Conservation (phyloP, 805 yeast genomes). For the Suhomyces kilbournensis region DNA sequence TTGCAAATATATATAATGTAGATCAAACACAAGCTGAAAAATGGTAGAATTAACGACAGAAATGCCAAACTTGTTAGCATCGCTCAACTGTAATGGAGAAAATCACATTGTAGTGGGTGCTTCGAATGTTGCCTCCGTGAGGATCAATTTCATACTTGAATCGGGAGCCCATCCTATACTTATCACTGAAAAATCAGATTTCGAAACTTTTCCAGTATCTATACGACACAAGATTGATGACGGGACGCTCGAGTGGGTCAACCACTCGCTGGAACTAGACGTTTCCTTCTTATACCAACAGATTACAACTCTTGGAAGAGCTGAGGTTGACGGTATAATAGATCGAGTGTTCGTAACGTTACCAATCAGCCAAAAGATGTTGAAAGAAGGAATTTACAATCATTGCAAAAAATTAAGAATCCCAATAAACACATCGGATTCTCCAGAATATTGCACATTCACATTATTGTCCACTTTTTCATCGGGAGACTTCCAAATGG, state of each 20-base stretch:
- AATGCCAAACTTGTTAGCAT: constrained; percentile 31
- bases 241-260: constrained; percentile 24
- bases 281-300: constrained; percentile 27
- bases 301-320: constrained; percentile 57
- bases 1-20: not conserved
- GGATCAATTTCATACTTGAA: constrained; percentile 48
- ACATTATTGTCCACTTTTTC: constrained; percentile 67
- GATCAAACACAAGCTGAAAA: not conserved
- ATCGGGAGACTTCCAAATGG: constrained; percentile 75
- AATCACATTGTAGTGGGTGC: constrained; percentile 58
- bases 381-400: constrained; percentile 42
- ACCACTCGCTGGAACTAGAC: constrained; percentile 24
- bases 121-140: constrained; percentile 41
- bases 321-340: constrained; percentile 58
- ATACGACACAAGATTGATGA: constrained; percentile 22
- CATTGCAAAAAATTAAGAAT: constrained; percentile 63
- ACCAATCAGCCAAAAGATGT: constrained; percentile 21
- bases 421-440: constrained; percentile 79
- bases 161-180: constrained; percentile 56
- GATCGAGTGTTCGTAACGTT: constrained; percentile 73
- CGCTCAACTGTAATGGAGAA: constrained; percentile 48
- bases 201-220: constrained; percentile 18
- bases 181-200: constrained; percentile 32
- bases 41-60: not conserved
- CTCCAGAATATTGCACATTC: constrained; percentile 70